Evolutionary conservation across 2,329 filamentous ascomycete species (phyloP), one percentile per base, ranked within the genome.

Genomic region (Colletotrichum brevisporum): DNA sequence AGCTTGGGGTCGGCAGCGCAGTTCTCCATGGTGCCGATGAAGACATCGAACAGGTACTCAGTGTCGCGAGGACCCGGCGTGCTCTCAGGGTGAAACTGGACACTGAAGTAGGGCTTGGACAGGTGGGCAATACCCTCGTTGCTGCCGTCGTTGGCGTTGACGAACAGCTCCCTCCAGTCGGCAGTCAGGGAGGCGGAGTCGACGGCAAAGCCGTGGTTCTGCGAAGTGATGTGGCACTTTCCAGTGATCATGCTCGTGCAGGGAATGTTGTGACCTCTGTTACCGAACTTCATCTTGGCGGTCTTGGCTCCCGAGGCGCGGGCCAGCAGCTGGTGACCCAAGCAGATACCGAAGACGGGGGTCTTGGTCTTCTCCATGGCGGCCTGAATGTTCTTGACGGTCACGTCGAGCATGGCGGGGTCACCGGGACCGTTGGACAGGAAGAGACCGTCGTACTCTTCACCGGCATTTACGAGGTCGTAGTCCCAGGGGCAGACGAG

Each of bases 11-110:
- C 90, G 63, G 88, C 82, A 55, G 94, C 85, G 67, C 92, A 92
- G 75, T 91, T 88, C 77, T 89, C 85, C 73, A 98, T 93, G 21
- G 94, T 92, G 82, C 92, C 84, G 78, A 99, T 93, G 85, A 99
- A 99, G 72, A 98, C 94, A 80, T 99, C 95, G 73, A 99, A 99
- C 27, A 99, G 87, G 78, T 93, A 98, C 80, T 99, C 96, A 31
- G 96, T 99, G 79, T 99, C 96, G 43, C 94, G 90, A 59, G 96
- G 96, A 67, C 96, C 96, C 3, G 96, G 96, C 1, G 94, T 97
- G 85, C 95, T 97, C 82, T 99, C 96, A 0, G 96, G 96, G 78
- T 99, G 96, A 84, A 99, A 99, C 79, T 99, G 96, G n/a, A 98
- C 96, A 85, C 94, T 98, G 87, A 99, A 99, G 84, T 95, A 97